These are phyloP conservation scores for Pleurotus pulmonarius DNA, from an alignment of 768 basidiomycete genomes.

Conservation along the genomic window DNA sequence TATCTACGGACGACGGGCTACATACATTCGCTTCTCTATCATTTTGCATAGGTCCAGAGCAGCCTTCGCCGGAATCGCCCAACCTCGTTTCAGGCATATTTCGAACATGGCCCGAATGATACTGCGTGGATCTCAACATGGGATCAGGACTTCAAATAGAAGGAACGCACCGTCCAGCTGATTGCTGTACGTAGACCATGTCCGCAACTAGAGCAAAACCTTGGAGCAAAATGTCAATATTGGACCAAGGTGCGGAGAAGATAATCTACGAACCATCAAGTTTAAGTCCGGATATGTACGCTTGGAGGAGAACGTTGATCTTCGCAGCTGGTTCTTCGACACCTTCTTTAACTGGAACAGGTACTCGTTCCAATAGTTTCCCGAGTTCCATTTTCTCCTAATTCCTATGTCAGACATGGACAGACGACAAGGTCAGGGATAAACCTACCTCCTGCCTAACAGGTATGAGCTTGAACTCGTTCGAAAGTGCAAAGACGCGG, in stretches of 20 bases:
- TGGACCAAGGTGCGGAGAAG: neutral
- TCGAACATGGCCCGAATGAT: constrained; percentile 97
- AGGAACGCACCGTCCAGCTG: constrained; percentile 74
- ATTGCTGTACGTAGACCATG: constrained; percentile 97
- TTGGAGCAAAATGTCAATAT: constrained; percentile 17
- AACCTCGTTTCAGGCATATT: constrained; percentile 96
- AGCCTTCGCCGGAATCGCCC: constrained; percentile 90
- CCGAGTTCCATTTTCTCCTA: constrained; percentile 84
- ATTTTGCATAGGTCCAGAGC: constrained; percentile 95
- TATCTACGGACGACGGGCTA: constrained; percentile 6
- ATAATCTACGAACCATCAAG: constrained; percentile 60
- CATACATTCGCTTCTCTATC: constrained; percentile 83
- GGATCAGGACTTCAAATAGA: neutral
- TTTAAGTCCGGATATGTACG: constrained; percentile 92
- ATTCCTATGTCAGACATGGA: constrained; percentile 15
- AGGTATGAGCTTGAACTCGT: constrained; percentile 92
- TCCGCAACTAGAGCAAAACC: constrained; percentile 85
- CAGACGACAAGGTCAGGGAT: constrained; percentile 5
- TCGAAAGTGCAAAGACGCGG: constrained; percentile 91
- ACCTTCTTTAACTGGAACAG: constrained; percentile 94
- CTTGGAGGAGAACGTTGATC: constrained; percentile 93
- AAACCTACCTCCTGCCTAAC: constrained; percentile 60
- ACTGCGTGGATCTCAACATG: constrained; percentile 26
- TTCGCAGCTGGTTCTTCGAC: constrained; percentile 97
- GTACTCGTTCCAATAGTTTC: constrained; percentile 89